Evolutionary conservation across 768 basidiomycete genomes (phyloP).

Genomic region (Albatrellus ellisii): DNA sequence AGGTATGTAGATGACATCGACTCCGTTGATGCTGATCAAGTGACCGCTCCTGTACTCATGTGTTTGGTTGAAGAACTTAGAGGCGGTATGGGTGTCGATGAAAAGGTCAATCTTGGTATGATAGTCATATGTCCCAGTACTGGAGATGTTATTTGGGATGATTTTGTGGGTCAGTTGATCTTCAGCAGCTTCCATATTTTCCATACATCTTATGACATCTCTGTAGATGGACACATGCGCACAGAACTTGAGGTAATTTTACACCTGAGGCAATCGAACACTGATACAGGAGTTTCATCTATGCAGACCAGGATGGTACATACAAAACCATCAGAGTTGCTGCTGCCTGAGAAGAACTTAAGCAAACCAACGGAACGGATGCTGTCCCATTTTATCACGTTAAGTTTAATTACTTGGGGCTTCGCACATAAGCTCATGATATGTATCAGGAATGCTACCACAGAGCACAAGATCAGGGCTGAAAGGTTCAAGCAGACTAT

Average conservation of each 20-base stretch:
- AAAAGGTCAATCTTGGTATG: constrained; percentile 46
- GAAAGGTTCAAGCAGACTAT: constrained; percentile 46
- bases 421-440: background rate
- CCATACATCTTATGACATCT: constrained; percentile 7
- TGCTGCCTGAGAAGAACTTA: constrained; percentile 46
- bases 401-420: constrained; percentile 4
- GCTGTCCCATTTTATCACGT: constrained; percentile 62
- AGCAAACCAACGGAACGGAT: constrained; percentile 66
- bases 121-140: constrained; percentile 76
- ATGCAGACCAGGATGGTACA: constrained; percentile 80
- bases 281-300: too few relatives aligned
- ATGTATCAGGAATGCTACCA: constrained; percentile 13
- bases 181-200: background rate
- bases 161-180: constrained; percentile 53
- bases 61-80: constrained; percentile 50
- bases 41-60: constrained; percentile 58
- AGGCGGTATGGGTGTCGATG: constrained; percentile 29
- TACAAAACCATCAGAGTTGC: constrained; percentile 68
- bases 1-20: constrained; percentile 80
- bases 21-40: constrained; percentile 44
- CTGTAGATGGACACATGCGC: constrained; percentile 65
- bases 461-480: constrained; percentile 35
- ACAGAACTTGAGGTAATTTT: constrained; percentile 75
- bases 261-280: too few relatives aligned
- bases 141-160: constrained; percentile 90